phyloP scores from a whole-genome alignment of 2,329 filamentous ascomycete species.

The Sarocladium kiliense region DNA sequence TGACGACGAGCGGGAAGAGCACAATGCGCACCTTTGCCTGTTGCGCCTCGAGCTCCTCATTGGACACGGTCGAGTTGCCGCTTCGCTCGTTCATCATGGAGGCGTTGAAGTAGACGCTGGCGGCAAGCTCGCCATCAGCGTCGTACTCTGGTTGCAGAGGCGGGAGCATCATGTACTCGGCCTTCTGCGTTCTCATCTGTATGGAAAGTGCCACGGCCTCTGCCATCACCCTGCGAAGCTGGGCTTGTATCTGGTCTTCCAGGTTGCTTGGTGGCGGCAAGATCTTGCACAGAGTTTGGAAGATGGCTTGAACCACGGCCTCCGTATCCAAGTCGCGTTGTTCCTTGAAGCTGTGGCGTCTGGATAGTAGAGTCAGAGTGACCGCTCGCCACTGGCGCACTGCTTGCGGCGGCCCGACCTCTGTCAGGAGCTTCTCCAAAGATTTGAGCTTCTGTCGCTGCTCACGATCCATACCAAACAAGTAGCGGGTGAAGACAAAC shows the following conservation, averaged over 20 bases:
- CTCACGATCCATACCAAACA: slow-evolving; percentile 97
- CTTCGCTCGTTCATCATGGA: slow-evolving; percentile 91
- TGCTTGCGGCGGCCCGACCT: slow-evolving; percentile 82
- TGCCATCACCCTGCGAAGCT: slow-evolving; percentile 80
- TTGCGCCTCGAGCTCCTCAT: slow-evolving; percentile 74
- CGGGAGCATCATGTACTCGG: slow-evolving; percentile 98
- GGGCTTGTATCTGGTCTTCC: slow-evolving; percentile 74
- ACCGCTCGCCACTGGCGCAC: slow-evolving; percentile 97
- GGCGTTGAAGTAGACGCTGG: slow-evolving; percentile 87
- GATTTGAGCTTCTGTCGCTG: slow-evolving; percentile 96
- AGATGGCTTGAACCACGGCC: slow-evolving; percentile 83
- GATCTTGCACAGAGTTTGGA: slow-evolving; percentile 75
- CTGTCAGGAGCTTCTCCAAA: slow-evolving; percentile 83
- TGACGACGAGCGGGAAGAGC: slow-evolving; percentile 92
- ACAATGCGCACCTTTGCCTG: slow-evolving; percentile 82
- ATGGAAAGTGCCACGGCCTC: slow-evolving; percentile 87
- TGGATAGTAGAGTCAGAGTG: slow-evolving; percentile 82
- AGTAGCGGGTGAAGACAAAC: slow-evolving; percentile 94
- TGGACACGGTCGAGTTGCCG: slow-evolving; percentile 52
- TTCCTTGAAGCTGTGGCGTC: slow-evolving; percentile 70
- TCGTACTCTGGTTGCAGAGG: slow-evolving; percentile 94
- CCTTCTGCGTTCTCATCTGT: slow-evolving; percentile 94
- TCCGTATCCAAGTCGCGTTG: slow-evolving; percentile 89
- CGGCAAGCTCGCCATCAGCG: slow-evolving; percentile 80
- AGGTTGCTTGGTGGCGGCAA: slow-evolving; percentile 81